Evolutionary conservation across 2,329 filamentous ascomycete species (phyloP), one percentile per base, ranked within the genome.

Genomic region (Ophiostoma triangulosporum): DNA sequence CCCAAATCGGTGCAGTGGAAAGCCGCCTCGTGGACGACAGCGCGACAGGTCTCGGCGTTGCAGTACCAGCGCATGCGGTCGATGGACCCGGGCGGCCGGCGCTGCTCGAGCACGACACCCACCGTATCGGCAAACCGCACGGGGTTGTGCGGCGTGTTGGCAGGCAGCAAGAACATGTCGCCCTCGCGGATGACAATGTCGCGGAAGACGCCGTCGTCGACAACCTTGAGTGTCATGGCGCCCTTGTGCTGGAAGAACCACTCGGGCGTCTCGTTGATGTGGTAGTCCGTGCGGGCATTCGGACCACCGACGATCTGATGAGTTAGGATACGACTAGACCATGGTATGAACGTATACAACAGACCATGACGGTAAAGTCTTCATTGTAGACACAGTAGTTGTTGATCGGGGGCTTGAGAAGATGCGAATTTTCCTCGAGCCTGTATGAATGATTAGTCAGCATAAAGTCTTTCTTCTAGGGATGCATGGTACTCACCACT

Each of bases 211-310:
- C 75, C 67, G 55, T 74, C 68, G 50, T 96, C 88, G 58, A 96
- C 86, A 15, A 93, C 86, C 66, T 94, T 95, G 61, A 98, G 84
- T 55, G 93, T 75, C 91, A 97, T 96, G 60, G 84, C 83, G 60
- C 93, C 93, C 63, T 83, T 83, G 77, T 95, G 82, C 70, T 97
- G 91, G 76, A 93, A 97, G 80, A 97, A 98, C 84, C 90, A 97
- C 69, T 97, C 93, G 12, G 93, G 83, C 0, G 91, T 97, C 62
- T 82, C 74, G 75, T 97, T 97, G 78, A 97, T 91, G 76, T 97
- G 93, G 75, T 96, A 98, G 75, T 97, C 93, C 54, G 90, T 96
- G 59, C 93, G 83, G 57, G 88, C 88, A 69, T 97, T 97, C 63
- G 93, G 93, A 12, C 93, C 93, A 65, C 93, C 93, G 58, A 98